Evolutionary conservation across 257 asterid species (phyloP).

Genomic region (Penstemon barbatus): DNA sequence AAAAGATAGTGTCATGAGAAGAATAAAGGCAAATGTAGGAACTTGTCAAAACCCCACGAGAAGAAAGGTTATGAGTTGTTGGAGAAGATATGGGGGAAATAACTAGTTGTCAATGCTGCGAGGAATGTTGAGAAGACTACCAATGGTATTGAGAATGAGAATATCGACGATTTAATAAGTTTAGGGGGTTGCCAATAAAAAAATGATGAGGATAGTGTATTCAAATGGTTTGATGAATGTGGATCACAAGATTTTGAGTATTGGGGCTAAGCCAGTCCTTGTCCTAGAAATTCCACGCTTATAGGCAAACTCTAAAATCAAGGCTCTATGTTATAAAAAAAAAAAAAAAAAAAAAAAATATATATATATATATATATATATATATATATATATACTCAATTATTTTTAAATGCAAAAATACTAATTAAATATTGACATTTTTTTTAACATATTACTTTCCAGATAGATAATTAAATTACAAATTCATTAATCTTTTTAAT

Average conservation of each 20-base stretch:
- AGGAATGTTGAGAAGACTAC: slow-evolving; percentile 34
- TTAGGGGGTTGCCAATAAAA: not conserved
- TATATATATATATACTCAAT: too few relatives aligned
- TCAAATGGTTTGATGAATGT: slow-evolving; percentile 6
- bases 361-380: too few relatives aligned
- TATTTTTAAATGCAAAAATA: too few relatives aligned
- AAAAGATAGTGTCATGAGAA: slow-evolving; percentile 49
- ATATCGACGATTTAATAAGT: slow-evolving; percentile 17
- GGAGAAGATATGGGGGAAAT: slow-evolving; percentile 50
- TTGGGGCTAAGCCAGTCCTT: slow-evolving; percentile 20
- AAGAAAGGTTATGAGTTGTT: slow-evolving; percentile 48
- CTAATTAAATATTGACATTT: too few relatives aligned
- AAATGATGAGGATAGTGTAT: not conserved
- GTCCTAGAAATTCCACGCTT: too few relatives aligned
- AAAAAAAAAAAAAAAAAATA: too few relatives aligned
- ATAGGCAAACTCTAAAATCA: too few relatives aligned
- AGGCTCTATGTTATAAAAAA: too few relatives aligned
- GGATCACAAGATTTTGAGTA: slow-evolving; percentile 42
- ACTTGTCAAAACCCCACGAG: slow-evolving; percentile 49
- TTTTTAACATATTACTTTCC: too few relatives aligned
- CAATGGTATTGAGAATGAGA: slow-evolving; percentile 12
- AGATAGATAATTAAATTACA: too few relatives aligned
- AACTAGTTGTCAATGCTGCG: slow-evolving; percentile 19
- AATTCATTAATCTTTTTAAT: too few relatives aligned
- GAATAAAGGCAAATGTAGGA: slow-evolving; percentile 43